Evolutionary conservation across 2,329 filamentous ascomycete genomes (phyloP).

Genomic region (Xylariaceae sp.): DNA sequence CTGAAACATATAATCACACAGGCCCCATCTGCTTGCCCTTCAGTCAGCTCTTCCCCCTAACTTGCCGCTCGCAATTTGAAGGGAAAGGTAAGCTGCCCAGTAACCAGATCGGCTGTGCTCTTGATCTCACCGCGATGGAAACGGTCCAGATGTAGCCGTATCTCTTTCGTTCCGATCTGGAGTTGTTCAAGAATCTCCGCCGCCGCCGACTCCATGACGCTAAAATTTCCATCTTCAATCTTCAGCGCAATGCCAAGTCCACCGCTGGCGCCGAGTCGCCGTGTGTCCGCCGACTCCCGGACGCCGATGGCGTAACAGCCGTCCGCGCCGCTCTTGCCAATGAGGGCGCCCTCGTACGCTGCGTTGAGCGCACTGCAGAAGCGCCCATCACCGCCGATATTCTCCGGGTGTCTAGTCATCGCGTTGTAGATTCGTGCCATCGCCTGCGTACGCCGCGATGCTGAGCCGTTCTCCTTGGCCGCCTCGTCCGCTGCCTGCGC

Average conservation of each 20-base stretch:
- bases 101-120: not conserved
- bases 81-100: not conserved
- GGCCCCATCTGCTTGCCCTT: too few relatives aligned
- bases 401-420: not conserved
- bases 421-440: constrained; percentile 1
- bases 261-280: not conserved
- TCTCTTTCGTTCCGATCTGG: not conserved
- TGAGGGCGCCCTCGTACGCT: not conserved
- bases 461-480: not conserved
- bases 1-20: too few relatives aligned
- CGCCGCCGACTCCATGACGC: not conserved
- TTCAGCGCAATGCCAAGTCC: not conserved
- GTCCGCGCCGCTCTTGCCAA: constrained; percentile 1
- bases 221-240: not conserved
- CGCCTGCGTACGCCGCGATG: not conserved
- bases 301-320: not conserved
- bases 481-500: not conserved
- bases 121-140: constrained; percentile 1
- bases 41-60: not conserved
- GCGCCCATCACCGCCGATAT: not conserved
- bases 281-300: not conserved
- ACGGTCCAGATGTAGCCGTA: not conserved
- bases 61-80: not conserved
- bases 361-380: not conserved
- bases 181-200: not conserved